Conservation (phyloP, 2,329 filamentous ascomycete species). For the Cladosporium austrohemisphaericum region DNA sequence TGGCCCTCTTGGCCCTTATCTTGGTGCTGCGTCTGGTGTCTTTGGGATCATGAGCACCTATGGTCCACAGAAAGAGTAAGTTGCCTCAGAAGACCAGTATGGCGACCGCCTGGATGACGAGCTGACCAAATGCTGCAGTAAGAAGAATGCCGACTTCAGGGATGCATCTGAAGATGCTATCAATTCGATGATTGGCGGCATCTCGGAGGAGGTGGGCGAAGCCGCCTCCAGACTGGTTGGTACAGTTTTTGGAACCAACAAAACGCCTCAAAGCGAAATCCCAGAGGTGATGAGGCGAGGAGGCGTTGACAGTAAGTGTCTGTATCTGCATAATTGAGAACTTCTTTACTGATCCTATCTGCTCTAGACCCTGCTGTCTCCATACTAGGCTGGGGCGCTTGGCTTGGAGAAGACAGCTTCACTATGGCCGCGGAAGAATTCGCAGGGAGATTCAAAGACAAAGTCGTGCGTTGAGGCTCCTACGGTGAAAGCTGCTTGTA, state of each 20-base stretch:
- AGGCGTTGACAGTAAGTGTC: not conserved
- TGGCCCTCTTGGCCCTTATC: not conserved
- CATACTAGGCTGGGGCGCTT: not conserved
- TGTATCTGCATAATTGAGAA: too few relatives aligned
- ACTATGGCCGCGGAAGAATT: not conserved
- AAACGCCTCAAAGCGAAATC: not conserved
- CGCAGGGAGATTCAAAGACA: not conserved
- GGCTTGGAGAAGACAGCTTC: not conserved
- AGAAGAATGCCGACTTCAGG: too few relatives aligned
- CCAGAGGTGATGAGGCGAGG: not conserved
- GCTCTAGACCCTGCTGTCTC: not conserved
- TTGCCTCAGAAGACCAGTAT: too few relatives aligned
- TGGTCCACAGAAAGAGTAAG: too few relatives aligned
- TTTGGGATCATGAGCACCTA: not conserved
- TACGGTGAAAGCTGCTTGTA: too few relatives aligned
- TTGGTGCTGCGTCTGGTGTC: not conserved
- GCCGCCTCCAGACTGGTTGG: not conserved
- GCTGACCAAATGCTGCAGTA: too few relatives aligned
- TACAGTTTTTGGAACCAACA: not conserved
- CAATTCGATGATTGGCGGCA: too few relatives aligned
- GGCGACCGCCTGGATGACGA: too few relatives aligned
- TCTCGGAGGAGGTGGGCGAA: too few relatives aligned
- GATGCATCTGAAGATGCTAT: too few relatives aligned
- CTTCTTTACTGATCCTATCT: too few relatives aligned
- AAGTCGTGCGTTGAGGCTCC: not conserved